phyloP scores from a whole-genome alignment of 192 early-diverging fungal genomes.

The Lobosporangium transversale region DNA sequence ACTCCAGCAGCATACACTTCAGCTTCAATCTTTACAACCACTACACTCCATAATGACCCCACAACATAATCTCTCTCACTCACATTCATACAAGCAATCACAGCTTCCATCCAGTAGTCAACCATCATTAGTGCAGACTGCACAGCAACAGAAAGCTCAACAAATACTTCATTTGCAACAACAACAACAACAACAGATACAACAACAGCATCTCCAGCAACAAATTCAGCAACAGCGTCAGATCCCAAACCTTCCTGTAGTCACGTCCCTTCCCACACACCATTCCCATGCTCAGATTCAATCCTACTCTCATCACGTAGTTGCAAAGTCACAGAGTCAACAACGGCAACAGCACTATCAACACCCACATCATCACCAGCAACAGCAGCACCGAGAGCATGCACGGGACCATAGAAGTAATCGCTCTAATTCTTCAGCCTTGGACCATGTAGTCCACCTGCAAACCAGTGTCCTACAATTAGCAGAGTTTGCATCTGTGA shows the following conservation, averaged over 20 bases:
- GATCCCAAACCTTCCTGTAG: constrained; percentile 6
- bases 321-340: constrained; percentile 22
- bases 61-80: constrained; percentile 9
- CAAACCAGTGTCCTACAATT: constrained; percentile 46
- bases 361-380: constrained; percentile 16
- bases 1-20: constrained; percentile 27
- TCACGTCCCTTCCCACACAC: constrained; percentile 16
- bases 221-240: constrained; percentile 10
- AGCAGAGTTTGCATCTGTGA: constrained; percentile 49
- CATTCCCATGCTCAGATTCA: constrained; percentile 27
- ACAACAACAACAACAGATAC: constrained; percentile 12
- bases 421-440: constrained; percentile 14
- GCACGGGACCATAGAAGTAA: constrained; percentile 17
- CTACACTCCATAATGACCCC: constrained; percentile 12
- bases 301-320: constrained; percentile 13
- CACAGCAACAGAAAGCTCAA: constrained; percentile 13
- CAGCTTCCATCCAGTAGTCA: constrained; percentile 10
- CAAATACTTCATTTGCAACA: constrained; percentile 16
- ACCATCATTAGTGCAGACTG: constrained; percentile 8
- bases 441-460: constrained; percentile 40
- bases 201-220: constrained; percentile 14
- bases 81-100: constrained; percentile 20
- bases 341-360: constrained; percentile 22
- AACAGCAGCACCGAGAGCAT: constrained; percentile 22
- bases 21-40: constrained; percentile 18